A percentile compares a stretch with the other conserved stretches of the same genome.
Conservation (phyloP, 2,329 filamentous ascomycete genomes). For the Pseudopithomyces chartarum region DNA sequence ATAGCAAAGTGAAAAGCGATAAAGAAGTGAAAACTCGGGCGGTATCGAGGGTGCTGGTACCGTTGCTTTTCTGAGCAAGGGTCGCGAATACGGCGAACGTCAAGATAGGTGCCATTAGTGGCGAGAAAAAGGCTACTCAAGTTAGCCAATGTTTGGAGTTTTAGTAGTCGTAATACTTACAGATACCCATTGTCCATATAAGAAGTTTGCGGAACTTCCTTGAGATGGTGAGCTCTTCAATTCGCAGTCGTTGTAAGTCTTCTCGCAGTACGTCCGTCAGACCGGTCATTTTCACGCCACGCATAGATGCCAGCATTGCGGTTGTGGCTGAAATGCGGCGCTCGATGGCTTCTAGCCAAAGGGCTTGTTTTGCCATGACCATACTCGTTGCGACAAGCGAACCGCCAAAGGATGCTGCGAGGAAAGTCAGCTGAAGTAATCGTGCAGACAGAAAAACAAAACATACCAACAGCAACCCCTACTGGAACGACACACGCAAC, state of each 20-base stretch:
- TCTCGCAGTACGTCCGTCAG: conserved; percentile 36
- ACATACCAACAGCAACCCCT: conserved; percentile 47
- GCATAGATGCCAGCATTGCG: conserved; percentile 50
- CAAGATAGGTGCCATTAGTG: conserved; percentile 49
- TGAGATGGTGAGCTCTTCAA: conserved; percentile 41
- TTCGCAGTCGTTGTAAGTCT: conserved; percentile 36
- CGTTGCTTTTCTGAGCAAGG: conserved; percentile 43
- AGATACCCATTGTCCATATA: conserved; percentile 44
- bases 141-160: conserved; percentile 4
- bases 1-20: conserved; percentile 53
- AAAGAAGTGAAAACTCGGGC: conserved; percentile 53
- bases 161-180: conserved; percentile 18
- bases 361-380: conserved; percentile 39
- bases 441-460: neutral
- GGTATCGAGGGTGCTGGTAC: conserved; percentile 43
- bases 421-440: neutral
- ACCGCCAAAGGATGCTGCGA: conserved; percentile 26
- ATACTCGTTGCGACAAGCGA: conserved; percentile 36
- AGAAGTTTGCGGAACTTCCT: conserved; percentile 42
- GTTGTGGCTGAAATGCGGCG: conserved; percentile 50
- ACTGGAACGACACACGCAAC: conserved; percentile 56
- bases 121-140: conserved; percentile 33
- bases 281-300: conserved; percentile 52
- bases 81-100: conserved; percentile 53
- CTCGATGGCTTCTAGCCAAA: conserved; percentile 53